Evolutionary conservation across 2,329 filamentous ascomycete genomes (phyloP).

Genomic region (Neophaeococcomyces aloes): DNA sequence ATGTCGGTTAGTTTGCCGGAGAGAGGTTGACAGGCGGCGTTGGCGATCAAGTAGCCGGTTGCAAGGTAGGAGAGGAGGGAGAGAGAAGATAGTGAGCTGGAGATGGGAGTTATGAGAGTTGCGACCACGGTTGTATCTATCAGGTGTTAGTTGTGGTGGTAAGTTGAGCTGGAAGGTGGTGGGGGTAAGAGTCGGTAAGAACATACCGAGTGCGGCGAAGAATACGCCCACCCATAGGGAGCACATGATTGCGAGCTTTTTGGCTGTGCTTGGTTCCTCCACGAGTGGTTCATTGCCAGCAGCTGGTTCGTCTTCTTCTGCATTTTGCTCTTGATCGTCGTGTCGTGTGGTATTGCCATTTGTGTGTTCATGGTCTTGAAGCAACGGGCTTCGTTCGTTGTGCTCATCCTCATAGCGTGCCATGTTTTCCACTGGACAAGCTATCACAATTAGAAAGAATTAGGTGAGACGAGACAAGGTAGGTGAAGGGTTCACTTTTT

Average conservation of each 20-base stretch:
- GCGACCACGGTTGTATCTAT: conserved; percentile 72
- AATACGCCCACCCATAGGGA: conserved; percentile 46
- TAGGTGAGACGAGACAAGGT: too few species aligned
- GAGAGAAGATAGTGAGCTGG: conserved; percentile 69
- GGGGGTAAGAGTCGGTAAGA: conserved; percentile 17
- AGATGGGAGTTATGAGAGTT: conserved; percentile 73
- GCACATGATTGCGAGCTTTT: conserved; percentile 39
- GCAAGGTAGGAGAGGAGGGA: conserved; percentile 79
- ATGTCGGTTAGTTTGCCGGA: conserved; percentile 82
- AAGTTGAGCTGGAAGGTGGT: too few species aligned
- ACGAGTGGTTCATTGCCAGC: conserved; percentile 15
- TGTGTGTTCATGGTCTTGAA: too few species aligned
- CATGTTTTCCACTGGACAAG: too few species aligned
- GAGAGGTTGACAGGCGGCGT: conserved; percentile 74
- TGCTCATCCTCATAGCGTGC: too few species aligned
- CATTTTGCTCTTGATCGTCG: too few species aligned
- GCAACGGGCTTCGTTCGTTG: too few species aligned
- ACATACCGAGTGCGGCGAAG: conserved; percentile 42
- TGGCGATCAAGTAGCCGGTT: conserved; percentile 77
- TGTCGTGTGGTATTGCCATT: too few species aligned
- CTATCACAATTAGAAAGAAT: too few species aligned
- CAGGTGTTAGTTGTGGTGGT: not conserved
- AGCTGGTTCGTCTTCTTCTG: too few species aligned
- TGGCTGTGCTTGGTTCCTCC: conserved; percentile 38
- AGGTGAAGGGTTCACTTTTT: too few species aligned